phyloP scores from a whole-genome alignment of 768 basidiomycete genomes.

The Hygrophorus russula region DNA sequence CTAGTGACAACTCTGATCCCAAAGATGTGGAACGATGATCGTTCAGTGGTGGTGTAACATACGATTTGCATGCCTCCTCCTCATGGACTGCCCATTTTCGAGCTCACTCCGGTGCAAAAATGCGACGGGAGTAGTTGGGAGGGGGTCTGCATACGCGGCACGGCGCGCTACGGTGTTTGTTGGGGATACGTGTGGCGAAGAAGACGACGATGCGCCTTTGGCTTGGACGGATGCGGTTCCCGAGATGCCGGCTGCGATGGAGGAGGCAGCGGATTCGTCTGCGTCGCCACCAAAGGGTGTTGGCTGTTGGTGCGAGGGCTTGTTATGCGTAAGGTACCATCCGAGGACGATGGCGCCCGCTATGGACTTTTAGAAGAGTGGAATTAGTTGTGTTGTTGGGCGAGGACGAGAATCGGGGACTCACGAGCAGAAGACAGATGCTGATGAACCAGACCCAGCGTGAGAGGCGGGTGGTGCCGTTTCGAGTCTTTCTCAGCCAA shows the following conservation, averaged over 20 bases:
- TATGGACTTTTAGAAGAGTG: slow-evolving; percentile 25
- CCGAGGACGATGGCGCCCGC: slow-evolving; percentile 50
- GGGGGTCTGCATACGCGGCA: neutral
- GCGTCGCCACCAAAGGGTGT: slow-evolving; percentile 56
- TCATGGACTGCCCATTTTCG: neutral
- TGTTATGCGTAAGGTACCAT: slow-evolving; percentile 44
- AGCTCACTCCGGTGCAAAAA: neutral
- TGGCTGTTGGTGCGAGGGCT: slow-evolving; percentile 38
- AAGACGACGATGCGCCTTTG: slow-evolving; percentile 5
- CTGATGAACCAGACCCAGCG: slow-evolving; percentile 65
- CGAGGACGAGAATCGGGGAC: slow-evolving; percentile 11
- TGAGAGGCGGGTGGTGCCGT: slow-evolving; percentile 37
- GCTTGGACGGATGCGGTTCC: slow-evolving; percentile 15
- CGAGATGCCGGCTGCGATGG: slow-evolving; percentile 10
- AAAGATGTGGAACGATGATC: neutral
- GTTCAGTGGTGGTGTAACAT: neutral
- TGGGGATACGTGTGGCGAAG: slow-evolving; percentile 39
- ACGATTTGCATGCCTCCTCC: neutral
- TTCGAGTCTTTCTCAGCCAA: slow-evolving; percentile 60
- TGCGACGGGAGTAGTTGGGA: neutral
- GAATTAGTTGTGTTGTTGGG: neutral
- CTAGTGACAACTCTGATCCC: too few species aligned
- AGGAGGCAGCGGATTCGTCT: slow-evolving; percentile 22
- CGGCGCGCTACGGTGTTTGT: slow-evolving; percentile 44
- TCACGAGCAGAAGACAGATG: slow-evolving; percentile 43